Conservation (phyloP, 2,329 filamentous ascomycete species). For the Talaromyces sp. region DNA sequence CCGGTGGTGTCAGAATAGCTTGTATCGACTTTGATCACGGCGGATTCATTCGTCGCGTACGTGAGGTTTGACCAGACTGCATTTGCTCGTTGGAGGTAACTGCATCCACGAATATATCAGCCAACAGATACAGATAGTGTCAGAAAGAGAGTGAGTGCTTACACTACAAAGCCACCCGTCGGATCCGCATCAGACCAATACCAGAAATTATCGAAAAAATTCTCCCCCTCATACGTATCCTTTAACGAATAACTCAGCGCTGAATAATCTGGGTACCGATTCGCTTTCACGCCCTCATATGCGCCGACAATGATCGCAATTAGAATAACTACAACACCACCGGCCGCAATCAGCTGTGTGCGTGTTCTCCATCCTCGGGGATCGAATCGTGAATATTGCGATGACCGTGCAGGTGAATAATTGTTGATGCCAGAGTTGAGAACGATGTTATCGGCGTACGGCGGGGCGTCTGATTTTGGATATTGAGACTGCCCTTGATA, state of each 20-base stretch:
- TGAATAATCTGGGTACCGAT: slow-evolving; percentile 45
- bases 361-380: slow-evolving; percentile 54
- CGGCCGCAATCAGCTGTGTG: slow-evolving; percentile 47
- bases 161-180: slow-evolving; percentile 47
- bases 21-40: slow-evolving; percentile 61
- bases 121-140: slow-evolving; percentile 6
- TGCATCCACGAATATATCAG: background rate
- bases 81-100: slow-evolving; percentile 35
- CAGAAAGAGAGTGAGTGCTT: slow-evolving; percentile 26
- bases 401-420: background rate
- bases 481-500: background rate
- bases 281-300: slow-evolving; percentile 35
- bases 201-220: slow-evolving; percentile 47
- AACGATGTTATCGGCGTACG: background rate
- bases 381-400: slow-evolving; percentile 41
- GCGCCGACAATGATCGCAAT: slow-evolving; percentile 48
- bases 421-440: background rate
- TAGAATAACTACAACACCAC: slow-evolving; percentile 36
- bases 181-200: slow-evolving; percentile 47
- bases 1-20: slow-evolving; percentile 56
- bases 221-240: slow-evolving; percentile 41
- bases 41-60: slow-evolving; percentile 52
- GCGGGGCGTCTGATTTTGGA: background rate
- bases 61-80: slow-evolving; percentile 55
- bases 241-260: slow-evolving; percentile 39